These are phyloP conservation scores for Calycina herbarum DNA, from an alignment of 2,329 filamentous ascomycete genomes.

Conservation along the genomic window DNA sequence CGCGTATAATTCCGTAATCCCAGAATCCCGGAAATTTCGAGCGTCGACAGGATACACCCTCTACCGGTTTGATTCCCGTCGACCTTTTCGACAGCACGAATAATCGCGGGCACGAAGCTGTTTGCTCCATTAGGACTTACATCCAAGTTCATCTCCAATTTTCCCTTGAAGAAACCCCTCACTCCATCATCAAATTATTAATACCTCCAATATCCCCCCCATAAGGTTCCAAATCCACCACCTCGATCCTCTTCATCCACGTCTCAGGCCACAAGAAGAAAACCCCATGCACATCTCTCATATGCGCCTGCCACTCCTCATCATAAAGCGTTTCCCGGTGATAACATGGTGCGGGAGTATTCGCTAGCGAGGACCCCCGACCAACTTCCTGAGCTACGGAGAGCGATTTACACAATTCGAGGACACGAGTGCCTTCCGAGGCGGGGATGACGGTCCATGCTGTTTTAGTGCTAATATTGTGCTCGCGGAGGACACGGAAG, in stretches of 20 bases:
- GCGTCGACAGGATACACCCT: too few species aligned
- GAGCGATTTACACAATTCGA: constrained; percentile 32
- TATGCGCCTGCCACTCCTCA: constrained; percentile 36
- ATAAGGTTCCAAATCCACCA: constrained; percentile 34
- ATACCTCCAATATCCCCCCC: constrained; percentile 33
- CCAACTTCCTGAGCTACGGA: constrained; percentile 14
- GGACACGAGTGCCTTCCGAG: constrained; percentile 31
- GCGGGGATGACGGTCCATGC: constrained; percentile 35
- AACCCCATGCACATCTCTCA: constrained; percentile 36
- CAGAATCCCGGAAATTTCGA: too few species aligned
- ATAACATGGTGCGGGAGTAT: constrained; percentile 28
- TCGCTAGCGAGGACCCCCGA: background rate
- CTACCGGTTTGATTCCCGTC: too few species aligned
- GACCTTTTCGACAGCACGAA: too few species aligned
- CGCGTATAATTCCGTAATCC: too few species aligned
- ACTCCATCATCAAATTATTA: constrained; percentile 35
- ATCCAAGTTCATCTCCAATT: too few species aligned
- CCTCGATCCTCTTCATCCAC: constrained; percentile 36
- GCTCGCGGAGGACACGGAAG: constrained; percentile 29
- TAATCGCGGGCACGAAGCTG: too few species aligned
- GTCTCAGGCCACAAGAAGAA: constrained; percentile 36
- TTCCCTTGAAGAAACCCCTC: background rate
- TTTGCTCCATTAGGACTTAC: too few species aligned
- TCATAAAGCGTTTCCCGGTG: constrained; percentile 36
- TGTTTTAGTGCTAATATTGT: constrained; percentile 30